Base-by-base conservation (phyloP, 345 rosid genomes). In the Ailanthus altissimus region DNA sequence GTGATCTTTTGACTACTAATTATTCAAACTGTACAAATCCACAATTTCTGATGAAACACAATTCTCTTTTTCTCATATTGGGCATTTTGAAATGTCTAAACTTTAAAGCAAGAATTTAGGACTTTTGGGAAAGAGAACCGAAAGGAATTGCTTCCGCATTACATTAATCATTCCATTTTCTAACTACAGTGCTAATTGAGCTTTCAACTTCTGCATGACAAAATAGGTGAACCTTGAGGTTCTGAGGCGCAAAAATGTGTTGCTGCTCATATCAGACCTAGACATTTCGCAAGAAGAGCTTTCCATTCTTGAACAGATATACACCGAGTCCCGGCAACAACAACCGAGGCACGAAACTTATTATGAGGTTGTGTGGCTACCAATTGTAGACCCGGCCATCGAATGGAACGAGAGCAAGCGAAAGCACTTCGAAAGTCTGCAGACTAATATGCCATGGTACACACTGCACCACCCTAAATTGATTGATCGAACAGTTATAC, bases 331-430 rank as follows among this genome's bases (percentile, higher is more conserved):
- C 6, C 79, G 85, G 81, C 77, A 79, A 70, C 88, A 87, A 11
- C 81, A 86, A 18, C 25, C 54, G 8, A 82, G 81, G 78, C 21
- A 49, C 6, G 86, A 79, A 3, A 78, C 77, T 58, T 83, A 77
- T 16, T 94, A 87, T 64, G 98, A 91, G 87, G 78, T 94, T 18
- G 86, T 93, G 2, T 94, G 98, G 98, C 83, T 94, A 21, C 94
- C 94, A 43, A 76, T 93, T 38, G 81, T 89, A 76, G 94, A 92
- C 63, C 80, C 82, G 28, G 72, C 82, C 2, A 51, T 66, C 32
- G 70, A 66, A 28, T 89, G 86, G 89, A 80, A 81, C 23, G 93
- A 88, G 2, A 73, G 50, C 45, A 83, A 82, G 76, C 82, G 82
- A n/a, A 86, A 75, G 8, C 84, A 81, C 71, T 92, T 88, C 51